Evolutionary conservation across 805 yeast genomes (phyloP).

Genomic region (Ogataea methanolica): DNA sequence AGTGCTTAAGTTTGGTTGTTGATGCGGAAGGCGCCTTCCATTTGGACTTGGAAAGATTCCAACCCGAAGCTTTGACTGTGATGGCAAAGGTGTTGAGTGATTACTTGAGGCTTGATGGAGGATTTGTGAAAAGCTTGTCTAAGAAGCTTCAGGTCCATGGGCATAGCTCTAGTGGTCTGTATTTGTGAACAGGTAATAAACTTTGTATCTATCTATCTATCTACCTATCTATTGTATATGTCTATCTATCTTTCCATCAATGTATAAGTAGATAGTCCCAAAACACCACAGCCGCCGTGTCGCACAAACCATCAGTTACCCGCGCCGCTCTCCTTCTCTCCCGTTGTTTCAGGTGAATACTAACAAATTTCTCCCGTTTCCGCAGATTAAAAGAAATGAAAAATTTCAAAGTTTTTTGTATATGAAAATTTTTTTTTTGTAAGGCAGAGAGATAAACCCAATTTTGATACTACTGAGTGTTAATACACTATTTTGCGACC

Average conservation of each 20-base stretch:
- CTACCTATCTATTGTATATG: neutral
- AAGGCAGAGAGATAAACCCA: neutral
- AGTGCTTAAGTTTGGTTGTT: slow-evolving; percentile 19
- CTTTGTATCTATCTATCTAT: neutral
- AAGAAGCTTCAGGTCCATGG: slow-evolving; percentile 10
- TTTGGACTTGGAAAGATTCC: slow-evolving; percentile 40
- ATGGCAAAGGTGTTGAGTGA: slow-evolving; percentile 18
- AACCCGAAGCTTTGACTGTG: slow-evolving; percentile 37
- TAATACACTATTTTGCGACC: neutral
- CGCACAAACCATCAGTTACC: neutral
- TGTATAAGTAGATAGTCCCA: too few species aligned
- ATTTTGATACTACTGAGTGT: neutral
- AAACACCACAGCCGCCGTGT: too few species aligned
- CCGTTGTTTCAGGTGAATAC: too few species aligned
- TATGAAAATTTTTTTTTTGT: neutral
- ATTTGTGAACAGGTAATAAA: slow-evolving; percentile 5
- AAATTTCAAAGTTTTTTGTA: neutral
- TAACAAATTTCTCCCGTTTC: neutral
- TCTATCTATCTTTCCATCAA: neutral
- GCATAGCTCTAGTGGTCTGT: slow-evolving; percentile 16
- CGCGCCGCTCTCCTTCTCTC: neutral
- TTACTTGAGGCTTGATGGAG: slow-evolving; percentile 6
- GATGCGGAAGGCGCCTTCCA: slow-evolving; percentile 44
- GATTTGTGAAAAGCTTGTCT: slow-evolving; percentile 6
- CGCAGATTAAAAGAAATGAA: neutral